Evolutionary conservation across 805 yeast species (phyloP).

Genomic region (Starmerella kuoi): DNA sequence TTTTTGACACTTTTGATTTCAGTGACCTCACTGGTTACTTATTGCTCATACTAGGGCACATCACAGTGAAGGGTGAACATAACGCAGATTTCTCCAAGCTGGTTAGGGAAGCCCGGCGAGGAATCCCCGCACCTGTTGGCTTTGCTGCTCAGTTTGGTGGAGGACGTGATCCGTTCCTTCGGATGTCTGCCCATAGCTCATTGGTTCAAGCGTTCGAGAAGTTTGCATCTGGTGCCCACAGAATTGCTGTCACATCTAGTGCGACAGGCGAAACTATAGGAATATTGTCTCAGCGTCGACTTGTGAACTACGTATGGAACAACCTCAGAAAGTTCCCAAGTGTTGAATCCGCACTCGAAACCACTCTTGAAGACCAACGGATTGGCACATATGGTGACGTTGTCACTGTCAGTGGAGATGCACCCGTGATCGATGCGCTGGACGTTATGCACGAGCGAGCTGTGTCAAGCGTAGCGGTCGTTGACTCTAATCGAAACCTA

Average conservation of each 20-base stretch:
- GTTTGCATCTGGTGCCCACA: slow-evolving; percentile 89
- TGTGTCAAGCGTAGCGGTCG: slow-evolving; percentile 85
- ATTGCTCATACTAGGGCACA: slow-evolving; percentile 68
- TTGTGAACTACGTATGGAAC: slow-evolving; percentile 79
- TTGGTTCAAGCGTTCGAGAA: slow-evolving; percentile 68
- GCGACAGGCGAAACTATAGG: slow-evolving; percentile 54
- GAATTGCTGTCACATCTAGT: slow-evolving; percentile 59
- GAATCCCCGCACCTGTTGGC: slow-evolving; percentile 83
- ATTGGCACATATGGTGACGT: slow-evolving; percentile 62
- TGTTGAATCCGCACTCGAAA: slow-evolving; percentile 56
- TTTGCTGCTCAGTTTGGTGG: slow-evolving; percentile 76
- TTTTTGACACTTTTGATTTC: slow-evolving; percentile 67
- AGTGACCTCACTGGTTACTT: slow-evolving; percentile 80
- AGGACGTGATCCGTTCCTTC: slow-evolving; percentile 69
- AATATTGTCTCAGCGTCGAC: slow-evolving; percentile 78
- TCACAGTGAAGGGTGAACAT: slow-evolving; percentile 31
- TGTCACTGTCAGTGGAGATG: slow-evolving; percentile 75
- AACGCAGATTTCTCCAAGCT: slow-evolving; percentile 29
- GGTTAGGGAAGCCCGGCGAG: slow-evolving; percentile 58
- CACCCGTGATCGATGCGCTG: slow-evolving; percentile 73
- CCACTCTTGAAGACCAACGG: slow-evolving; percentile 53
- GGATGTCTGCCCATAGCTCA: slow-evolving; percentile 49
- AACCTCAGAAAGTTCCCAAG: slow-evolving; percentile 77
- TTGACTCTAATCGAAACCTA: slow-evolving; percentile 61
- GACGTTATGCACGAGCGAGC: slow-evolving; percentile 71